A percentile compares a stretch with the other conserved stretches of the same genome.
phyloP scores from a whole-genome alignment of 345 rosid genomes.

The Barbarea vulgaris region DNA sequence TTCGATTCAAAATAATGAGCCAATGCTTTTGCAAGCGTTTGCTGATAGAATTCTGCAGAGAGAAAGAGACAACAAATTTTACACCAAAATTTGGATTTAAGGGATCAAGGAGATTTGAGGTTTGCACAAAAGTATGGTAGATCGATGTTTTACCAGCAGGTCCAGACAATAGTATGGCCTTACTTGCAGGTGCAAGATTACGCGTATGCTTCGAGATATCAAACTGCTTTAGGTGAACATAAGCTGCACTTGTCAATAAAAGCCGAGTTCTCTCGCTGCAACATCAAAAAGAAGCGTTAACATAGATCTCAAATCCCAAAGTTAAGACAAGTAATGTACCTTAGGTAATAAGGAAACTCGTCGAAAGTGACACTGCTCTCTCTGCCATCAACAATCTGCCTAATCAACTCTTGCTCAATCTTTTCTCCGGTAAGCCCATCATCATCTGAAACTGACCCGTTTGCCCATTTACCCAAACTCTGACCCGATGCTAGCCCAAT shows the following conservation, averaged over 20 bases:
- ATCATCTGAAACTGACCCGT: slow-evolving; percentile 38
- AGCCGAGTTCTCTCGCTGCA: slow-evolving; percentile 73
- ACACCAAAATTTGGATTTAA: background rate
- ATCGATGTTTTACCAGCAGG: slow-evolving; percentile 73
- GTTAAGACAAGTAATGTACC: slow-evolving; percentile 44
- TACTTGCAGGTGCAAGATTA: slow-evolving; percentile 93
- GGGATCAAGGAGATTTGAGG: background rate
- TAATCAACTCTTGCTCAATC: slow-evolving; percentile 85
- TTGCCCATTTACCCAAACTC: slow-evolving; percentile 61
- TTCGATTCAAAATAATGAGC: slow-evolving; percentile 83
- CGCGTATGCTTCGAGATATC: slow-evolving; percentile 89
- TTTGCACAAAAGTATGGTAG: background rate
- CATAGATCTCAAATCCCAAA: background rate
- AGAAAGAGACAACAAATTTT: background rate
- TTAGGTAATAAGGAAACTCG: slow-evolving; percentile 85
- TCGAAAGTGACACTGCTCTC: slow-evolving; percentile 69
- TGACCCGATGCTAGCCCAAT: slow-evolving; percentile 87
- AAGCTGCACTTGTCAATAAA: slow-evolving; percentile 86
- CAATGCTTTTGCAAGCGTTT: slow-evolving; percentile 92
- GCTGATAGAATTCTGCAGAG: slow-evolving; percentile 81
- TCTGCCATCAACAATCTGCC: slow-evolving; percentile 74
- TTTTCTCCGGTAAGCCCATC: slow-evolving; percentile 54
- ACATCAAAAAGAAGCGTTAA: background rate
- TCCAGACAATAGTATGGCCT: slow-evolving; percentile 87
- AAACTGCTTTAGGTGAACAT: slow-evolving; percentile 75